phyloP scores from a whole-genome alignment of 2,329 filamentous ascomycete genomes.

The Zasmidium citrigriseum region DNA sequence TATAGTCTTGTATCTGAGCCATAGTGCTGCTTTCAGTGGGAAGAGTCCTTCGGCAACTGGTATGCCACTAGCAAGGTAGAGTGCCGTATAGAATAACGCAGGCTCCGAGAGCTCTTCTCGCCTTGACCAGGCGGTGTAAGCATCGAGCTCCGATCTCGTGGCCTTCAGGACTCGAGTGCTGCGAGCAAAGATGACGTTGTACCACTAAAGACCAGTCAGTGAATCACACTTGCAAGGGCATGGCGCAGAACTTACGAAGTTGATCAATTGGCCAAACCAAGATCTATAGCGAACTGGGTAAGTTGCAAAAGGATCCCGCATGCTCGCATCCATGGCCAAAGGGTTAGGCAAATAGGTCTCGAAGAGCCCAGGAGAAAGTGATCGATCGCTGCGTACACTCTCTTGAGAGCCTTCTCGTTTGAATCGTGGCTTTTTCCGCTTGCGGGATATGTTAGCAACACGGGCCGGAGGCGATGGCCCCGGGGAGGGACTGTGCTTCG shows the following conservation, averaged over 20 bases:
- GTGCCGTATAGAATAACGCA: slow-evolving; percentile 24
- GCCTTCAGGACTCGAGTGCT: slow-evolving; percentile 21
- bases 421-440: not conserved
- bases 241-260: slow-evolving; percentile 7
- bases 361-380: slow-evolving; percentile 15
- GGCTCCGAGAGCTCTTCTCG: slow-evolving; percentile 24
- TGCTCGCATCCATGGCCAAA: slow-evolving; percentile 18
- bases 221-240: not conserved
- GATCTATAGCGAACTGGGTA: slow-evolving; percentile 23
- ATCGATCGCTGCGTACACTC: slow-evolving; percentile 11
- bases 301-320: slow-evolving; percentile 24
- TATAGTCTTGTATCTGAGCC: slow-evolving; percentile 20
- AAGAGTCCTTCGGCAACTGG: slow-evolving; percentile 23
- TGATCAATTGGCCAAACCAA: slow-evolving; percentile 25
- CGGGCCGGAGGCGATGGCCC: not conserved
- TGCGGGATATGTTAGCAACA: slow-evolving; percentile 6
- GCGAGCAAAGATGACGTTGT: slow-evolving; percentile 16
- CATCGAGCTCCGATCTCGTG: slow-evolving; percentile 12
- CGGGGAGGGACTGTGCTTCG: not conserved
- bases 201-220: slow-evolving; percentile 13
- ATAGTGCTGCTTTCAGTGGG: slow-evolving; percentile 17
- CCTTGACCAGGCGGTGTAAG: slow-evolving; percentile 21
- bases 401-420: slow-evolving; percentile 7
- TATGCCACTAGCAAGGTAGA: slow-evolving; percentile 26
- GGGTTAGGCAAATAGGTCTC: slow-evolving; percentile 15